phyloP scores from a whole-genome alignment of 305 asterid genomes.

The Petunia hybrid region DNA sequence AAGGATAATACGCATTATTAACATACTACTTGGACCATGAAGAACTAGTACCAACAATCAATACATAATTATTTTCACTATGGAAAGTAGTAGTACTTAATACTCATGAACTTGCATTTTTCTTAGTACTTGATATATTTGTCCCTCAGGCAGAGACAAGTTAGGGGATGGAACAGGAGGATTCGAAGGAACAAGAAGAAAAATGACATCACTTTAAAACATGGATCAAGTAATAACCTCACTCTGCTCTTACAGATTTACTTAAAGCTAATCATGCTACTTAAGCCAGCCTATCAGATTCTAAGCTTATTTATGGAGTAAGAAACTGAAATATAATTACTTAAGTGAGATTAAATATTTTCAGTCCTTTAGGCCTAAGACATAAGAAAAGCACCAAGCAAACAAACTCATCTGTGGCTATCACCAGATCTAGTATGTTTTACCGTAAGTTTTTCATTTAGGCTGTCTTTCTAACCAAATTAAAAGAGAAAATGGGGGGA shows the following conservation, averaged over 20 bases:
- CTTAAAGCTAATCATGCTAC: background rate
- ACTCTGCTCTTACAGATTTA: background rate
- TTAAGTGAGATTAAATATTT: background rate
- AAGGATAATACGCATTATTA: background rate
- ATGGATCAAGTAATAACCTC: background rate
- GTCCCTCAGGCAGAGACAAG: background rate
- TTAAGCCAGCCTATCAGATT: background rate
- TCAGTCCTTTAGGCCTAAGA: background rate
- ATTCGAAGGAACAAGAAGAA: background rate
- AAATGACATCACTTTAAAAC: background rate
- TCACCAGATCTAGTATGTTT: background rate
- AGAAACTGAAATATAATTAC: background rate
- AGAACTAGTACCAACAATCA: background rate
- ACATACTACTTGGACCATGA: background rate
- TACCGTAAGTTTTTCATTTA: no score
- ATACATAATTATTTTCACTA: background rate
- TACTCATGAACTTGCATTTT: background rate
- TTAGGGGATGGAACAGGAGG: background rate
- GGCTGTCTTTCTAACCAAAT: no score
- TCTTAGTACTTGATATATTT: background rate
- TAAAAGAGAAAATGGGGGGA: no score
- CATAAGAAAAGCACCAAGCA: background rate
- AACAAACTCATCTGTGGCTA: background rate
- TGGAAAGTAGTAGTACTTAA: background rate
- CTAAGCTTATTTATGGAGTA: background rate